These are phyloP conservation scores for Starmerella bombicola DNA, from an alignment of 805 yeast species.

Conservation along the genomic window DNA sequence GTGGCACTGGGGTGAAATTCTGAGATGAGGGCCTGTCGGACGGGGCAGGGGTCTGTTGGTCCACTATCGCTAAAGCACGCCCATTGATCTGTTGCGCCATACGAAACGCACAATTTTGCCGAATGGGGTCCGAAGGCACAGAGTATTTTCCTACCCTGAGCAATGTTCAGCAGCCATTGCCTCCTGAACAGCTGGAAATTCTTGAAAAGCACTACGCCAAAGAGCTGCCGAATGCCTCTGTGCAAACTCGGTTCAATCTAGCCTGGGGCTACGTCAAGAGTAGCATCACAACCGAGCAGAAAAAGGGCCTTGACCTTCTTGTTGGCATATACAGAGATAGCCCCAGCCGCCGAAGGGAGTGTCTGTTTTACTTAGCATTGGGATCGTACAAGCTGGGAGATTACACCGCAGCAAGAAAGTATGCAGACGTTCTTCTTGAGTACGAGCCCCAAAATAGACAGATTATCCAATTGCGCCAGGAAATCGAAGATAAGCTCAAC, in stretches of 20 bases:
- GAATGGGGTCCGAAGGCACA: background rate
- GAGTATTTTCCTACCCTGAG: constrained; percentile 22
- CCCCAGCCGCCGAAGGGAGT: constrained; percentile 76
- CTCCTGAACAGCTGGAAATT: constrained; percentile 62
- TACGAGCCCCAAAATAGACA: constrained; percentile 81
- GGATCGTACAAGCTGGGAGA: constrained; percentile 87
- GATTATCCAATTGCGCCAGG: constrained; percentile 54
- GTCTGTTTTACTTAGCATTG: constrained; percentile 72
- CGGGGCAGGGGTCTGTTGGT: too few relatives aligned
- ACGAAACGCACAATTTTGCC: too few relatives aligned
- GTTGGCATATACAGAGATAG: constrained; percentile 50
- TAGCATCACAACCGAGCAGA: constrained; percentile 45
- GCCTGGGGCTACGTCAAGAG: constrained; percentile 94
- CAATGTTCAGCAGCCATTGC: constrained; percentile 36
- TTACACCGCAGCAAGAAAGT: constrained; percentile 70
- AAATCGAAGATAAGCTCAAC: constrained; percentile 73
- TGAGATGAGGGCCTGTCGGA: too few relatives aligned
- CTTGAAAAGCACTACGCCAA: constrained; percentile 63
- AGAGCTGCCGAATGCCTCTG: constrained; percentile 67
- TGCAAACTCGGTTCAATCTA: constrained; percentile 81
- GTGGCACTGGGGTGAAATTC: too few relatives aligned
- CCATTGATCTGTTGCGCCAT: too few relatives aligned
- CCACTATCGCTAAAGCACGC: too few relatives aligned
- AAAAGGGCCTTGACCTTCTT: constrained; percentile 66
- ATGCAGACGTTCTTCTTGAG: constrained; percentile 60